These are phyloP conservation scores for Huntiella savannae DNA, from an alignment of 2,329 filamentous ascomycete genomes.

Conservation along the genomic window DNA sequence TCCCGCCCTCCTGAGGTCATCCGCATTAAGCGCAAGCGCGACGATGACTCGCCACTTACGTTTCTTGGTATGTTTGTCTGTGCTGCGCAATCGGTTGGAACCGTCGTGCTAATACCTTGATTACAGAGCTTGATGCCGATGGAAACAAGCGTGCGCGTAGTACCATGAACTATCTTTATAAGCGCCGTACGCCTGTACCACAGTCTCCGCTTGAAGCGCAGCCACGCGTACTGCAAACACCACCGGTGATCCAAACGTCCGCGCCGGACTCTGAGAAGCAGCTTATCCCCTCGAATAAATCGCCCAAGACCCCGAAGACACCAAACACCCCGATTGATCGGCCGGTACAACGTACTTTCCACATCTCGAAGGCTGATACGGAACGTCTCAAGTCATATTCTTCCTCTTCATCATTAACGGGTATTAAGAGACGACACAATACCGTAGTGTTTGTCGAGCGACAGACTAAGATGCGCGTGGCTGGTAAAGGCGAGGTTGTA, in stretches of 20 bases:
- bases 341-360: conserved; percentile 7
- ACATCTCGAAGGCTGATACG: conserved; percentile 10
- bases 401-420: conserved; percentile 2
- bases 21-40: conserved; percentile 41
- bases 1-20: conserved; percentile 39
- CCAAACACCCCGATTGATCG: conserved; percentile 5
- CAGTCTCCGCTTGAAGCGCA: conserved; percentile 13
- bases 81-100: not conserved
- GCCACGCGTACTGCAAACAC: conserved; percentile 12
- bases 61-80: conserved; percentile 27
- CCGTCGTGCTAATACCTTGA: not conserved
- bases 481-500: not conserved
- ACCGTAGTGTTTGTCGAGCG: conserved; percentile 38
- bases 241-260: conserved; percentile 31
- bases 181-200: conserved; percentile 25
- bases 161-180: conserved; percentile 35
- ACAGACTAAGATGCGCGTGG: conserved; percentile 19
- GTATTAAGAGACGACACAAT: conserved; percentile 8
- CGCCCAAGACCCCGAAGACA: not conserved
- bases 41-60: conserved; percentile 32
- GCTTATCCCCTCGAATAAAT: not conserved
- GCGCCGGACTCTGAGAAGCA: conserved; percentile 16
- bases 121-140: conserved; percentile 30
- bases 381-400: conserved; percentile 7
- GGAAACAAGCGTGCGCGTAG: conserved; percentile 33